Percentiles rank a stretch among this genome's conserved stretches.
phyloP scores from a whole-genome alignment of 1,284 basidiomycete genomes.

The Testicularia cyperi region DNA sequence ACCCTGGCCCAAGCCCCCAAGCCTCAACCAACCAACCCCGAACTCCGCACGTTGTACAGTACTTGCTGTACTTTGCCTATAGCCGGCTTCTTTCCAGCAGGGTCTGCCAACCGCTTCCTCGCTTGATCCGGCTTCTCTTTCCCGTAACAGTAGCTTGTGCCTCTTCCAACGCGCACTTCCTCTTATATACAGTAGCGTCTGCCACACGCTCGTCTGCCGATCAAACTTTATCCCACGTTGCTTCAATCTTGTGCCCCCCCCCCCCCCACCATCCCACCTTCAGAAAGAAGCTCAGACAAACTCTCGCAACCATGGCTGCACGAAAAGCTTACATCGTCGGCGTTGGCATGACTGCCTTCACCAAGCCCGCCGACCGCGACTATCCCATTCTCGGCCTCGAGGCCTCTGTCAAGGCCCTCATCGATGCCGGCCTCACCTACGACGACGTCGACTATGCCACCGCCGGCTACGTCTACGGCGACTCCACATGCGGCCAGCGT shows the following conservation, averaged over 20 bases:
- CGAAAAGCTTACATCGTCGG: constrained; percentile 66
- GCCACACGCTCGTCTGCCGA: no score
- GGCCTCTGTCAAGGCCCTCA: constrained; percentile 77
- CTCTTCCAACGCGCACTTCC: no score
- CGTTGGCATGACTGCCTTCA: constrained; percentile 77
- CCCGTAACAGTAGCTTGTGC: no score
- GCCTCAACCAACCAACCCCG: no score
- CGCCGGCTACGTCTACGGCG: constrained; percentile 68
- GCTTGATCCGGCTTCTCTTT: no score
- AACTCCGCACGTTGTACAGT: no score
- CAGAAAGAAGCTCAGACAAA: not conserved
- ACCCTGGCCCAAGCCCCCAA: no score
- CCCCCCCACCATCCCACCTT: not conserved
- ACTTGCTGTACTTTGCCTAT: no score
- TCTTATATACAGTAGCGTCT: no score
- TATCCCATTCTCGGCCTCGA: constrained; percentile 66
- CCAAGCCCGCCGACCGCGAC: constrained; percentile 70
- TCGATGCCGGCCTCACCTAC: constrained; percentile 84
- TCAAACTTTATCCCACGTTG: no score
- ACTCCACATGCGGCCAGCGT: constrained; percentile 72
- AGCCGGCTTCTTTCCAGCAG: no score
- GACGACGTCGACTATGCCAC: constrained; percentile 74
- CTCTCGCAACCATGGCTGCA: constrained; percentile 12
- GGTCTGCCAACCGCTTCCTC: no score
- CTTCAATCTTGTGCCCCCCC: not conserved